Conservation (phyloP, 768 basidiomycete species). For the Paxillus rubicundulus region DNA sequence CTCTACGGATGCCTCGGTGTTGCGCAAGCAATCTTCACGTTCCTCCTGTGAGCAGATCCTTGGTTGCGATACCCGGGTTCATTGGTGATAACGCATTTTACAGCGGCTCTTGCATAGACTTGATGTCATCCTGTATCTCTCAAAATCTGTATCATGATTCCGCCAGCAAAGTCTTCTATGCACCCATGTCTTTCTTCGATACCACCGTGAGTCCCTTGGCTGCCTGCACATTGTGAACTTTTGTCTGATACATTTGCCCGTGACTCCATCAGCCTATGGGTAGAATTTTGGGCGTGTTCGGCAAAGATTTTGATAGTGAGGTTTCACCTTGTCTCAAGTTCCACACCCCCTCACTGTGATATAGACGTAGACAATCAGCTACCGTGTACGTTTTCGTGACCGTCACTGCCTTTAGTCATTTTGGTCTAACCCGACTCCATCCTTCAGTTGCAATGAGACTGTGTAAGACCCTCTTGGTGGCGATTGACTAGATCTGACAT, state of each 20-base stretch:
- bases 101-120: slow-evolving; percentile 53
- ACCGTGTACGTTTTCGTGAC: slow-evolving; percentile 39
- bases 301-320: slow-evolving; percentile 64
- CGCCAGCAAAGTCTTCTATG: slow-evolving; percentile 57
- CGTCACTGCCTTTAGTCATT: not conserved
- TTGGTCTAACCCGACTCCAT: not conserved
- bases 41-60: slow-evolving; percentile 41
- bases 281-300: slow-evolving; percentile 59
- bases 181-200: slow-evolving; percentile 79
- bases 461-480: slow-evolving; percentile 30
- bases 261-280: slow-evolving; percentile 46
- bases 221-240: not conserved
- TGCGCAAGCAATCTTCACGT: slow-evolving; percentile 55
- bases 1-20: slow-evolving; percentile 64
- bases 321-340: not conserved
- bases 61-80: not conserved
- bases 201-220: slow-evolving; percentile 43
- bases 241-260: not conserved
- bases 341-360: not conserved
- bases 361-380: slow-evolving; percentile 53
- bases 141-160: slow-evolving; percentile 59
- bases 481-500: not conserved
- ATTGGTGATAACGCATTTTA: not conserved
- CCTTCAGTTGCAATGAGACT: slow-evolving; percentile 52
- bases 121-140: slow-evolving; percentile 58